phyloP scores from a whole-genome alignment of 805 yeast genomes.

The Blastobotrys attinorum region DNA sequence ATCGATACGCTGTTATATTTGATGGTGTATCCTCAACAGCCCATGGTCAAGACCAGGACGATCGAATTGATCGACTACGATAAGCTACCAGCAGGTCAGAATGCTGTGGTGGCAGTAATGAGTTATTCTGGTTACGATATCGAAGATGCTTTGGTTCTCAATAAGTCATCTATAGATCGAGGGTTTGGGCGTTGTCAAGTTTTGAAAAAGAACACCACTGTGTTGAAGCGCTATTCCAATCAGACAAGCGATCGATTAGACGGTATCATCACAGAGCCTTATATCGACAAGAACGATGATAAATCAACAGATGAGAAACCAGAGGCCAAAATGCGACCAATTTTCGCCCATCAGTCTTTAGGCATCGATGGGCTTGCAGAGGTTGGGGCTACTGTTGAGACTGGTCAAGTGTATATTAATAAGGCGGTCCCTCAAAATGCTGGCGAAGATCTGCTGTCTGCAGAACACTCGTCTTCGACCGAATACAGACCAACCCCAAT shows the following conservation, averaged over 20 bases:
- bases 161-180: conserved; percentile 88
- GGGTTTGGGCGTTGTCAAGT: conserved; percentile 98
- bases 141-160: conserved; percentile 89
- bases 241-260: conserved; percentile 87
- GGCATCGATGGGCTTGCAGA: conserved; percentile 97
- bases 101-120: conserved; percentile 98
- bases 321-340: conserved; percentile 61
- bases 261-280: conserved; percentile 73
- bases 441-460: conserved; percentile 52
- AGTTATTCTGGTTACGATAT: conserved; percentile 98
- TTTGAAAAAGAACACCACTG: conserved; percentile 82
- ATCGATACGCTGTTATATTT: conserved; percentile 88
- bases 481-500: conserved; percentile 89
- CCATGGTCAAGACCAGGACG: conserved; percentile 97
- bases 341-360: conserved; percentile 75
- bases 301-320: no score
- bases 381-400: conserved; percentile 82
- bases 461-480: conserved; percentile 28
- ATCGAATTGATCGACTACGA: conserved; percentile 93
- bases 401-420: conserved; percentile 91
- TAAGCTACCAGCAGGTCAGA: conserved; percentile 96
- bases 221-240: conserved; percentile 84
- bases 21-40: conserved; percentile 99
- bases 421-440: conserved; percentile 80
- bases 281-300: background rate